phyloP scores from a whole-genome alignment of 2,329 filamentous ascomycete genomes.

The Diaporthe helianthi region DNA sequence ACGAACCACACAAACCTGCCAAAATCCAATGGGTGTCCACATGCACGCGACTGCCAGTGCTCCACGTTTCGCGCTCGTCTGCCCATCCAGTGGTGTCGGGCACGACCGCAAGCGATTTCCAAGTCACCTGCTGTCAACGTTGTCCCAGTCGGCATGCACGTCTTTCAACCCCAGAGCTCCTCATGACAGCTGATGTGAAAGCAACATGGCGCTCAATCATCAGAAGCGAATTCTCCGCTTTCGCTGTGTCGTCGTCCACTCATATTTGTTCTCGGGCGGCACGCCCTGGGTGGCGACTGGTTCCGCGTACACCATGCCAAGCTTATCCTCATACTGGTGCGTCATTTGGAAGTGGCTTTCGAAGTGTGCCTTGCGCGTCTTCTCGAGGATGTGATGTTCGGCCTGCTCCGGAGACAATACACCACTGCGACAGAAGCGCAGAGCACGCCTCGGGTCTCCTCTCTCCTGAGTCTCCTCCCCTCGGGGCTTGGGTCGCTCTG shows the following conservation, averaged over 20 bases:
- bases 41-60: neutral
- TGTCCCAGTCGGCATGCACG: neutral
- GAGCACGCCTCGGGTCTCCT: neutral
- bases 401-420: neutral
- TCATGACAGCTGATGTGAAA: neutral
- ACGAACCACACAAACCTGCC: neutral
- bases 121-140: neutral
- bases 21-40: neutral
- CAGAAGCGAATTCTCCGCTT: neutral
- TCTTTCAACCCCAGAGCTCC: neutral
- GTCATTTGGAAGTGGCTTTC: neutral
- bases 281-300: slow-evolving; percentile 2
- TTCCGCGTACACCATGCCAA: neutral
- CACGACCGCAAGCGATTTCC: neutral
- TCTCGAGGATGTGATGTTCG: neutral
- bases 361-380: neutral
- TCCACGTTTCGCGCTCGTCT: neutral
- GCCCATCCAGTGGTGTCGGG: neutral
- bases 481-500: neutral
- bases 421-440: neutral
- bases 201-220: neutral
- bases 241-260: slow-evolving; percentile 2
- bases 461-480: neutral
- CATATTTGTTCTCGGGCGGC: neutral
- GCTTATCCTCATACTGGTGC: neutral